Base-by-base conservation (phyloP, 805 yeast species). In the Hemisphaericaspora nanyangensis region DNA sequence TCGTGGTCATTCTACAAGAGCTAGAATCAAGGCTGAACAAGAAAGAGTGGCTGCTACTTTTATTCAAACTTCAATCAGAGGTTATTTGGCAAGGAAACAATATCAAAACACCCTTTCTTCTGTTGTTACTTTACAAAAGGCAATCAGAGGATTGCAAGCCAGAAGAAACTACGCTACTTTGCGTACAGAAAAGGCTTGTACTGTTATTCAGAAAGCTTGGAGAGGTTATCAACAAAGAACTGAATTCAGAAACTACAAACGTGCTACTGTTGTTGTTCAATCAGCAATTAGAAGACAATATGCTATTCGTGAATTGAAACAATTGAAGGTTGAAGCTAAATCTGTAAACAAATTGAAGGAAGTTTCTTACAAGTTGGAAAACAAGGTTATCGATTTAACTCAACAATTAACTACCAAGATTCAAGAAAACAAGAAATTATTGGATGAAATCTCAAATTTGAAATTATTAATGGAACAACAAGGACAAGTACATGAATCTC, bases 321-420 rank as follows among this genome's bases (percentile, higher is more conserved):
- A 70, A 41, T 70, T 88, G 60, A 85, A 79, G 58, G 74, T 74
- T n/a, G 98, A 93, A 48, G 96, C 97, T 22, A 87, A 87, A 58
- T 87, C 96, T 12, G 95, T 88, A 32, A 82, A 83, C 58, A 95
- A 84, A 56, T 76, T 87, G 68, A 80, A 87, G 62, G 96, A 91
- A 60, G 95, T 87, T 29, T 89, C 95, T 53, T 93, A 88, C 65
- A 80, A 85, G 59, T 76, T 95, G 54, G 99, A 93, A 63, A 93
- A 93, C 64, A 93, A 95, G 72, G 97, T 95, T n/a, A 89, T 93
- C 48, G 95, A 90, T 62, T 77, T 93, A 50, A 91, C 97, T 3
- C 95, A 91, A 55, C 76, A 83, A 10, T 71, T 91, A 44, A 79
- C 95, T 0, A 65, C 80, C 27, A 85, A 87, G 59, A 82, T 85